A percentile compares a stretch with the other conserved stretches of the same genome.
Evolutionary conservation across 495 filamentous ascomycete genomes (phyloP).

Genomic region (Pyrenopolyporus hunteri): DNA sequence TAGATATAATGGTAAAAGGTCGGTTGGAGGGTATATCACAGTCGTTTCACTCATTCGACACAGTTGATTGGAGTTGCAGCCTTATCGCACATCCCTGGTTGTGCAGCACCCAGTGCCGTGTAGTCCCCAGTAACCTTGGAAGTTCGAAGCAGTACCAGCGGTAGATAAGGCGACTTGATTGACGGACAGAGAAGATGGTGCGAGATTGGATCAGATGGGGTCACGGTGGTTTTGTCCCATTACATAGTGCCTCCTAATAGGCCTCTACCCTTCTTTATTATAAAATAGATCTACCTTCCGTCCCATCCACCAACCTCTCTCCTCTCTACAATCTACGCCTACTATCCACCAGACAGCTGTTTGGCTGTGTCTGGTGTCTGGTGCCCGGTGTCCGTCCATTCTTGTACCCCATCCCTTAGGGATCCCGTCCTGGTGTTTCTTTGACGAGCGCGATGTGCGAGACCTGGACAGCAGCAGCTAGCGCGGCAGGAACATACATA

Average conservation of each 20-base stretch:
- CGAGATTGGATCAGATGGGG: slow-evolving; percentile 38
- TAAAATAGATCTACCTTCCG: slow-evolving; percentile 22
- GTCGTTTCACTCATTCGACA: slow-evolving; percentile 35
- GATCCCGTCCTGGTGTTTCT: too few species aligned
- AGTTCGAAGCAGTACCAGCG: slow-evolving; percentile 29
- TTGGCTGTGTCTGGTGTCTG: too few species aligned
- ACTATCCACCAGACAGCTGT: too few species aligned
- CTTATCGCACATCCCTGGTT: slow-evolving; percentile 50
- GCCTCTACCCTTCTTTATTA: too few species aligned
- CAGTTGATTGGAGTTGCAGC: slow-evolving; percentile 43
- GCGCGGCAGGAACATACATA: too few species aligned
- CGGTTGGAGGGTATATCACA: slow-evolving; percentile 35
- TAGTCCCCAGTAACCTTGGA: slow-evolving; percentile 11
- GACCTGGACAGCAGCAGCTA: too few species aligned
- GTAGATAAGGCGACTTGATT: slow-evolving; percentile 45
- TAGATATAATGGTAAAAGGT: slow-evolving; percentile 21
- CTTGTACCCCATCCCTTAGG: too few species aligned
- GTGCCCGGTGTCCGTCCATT: too few species aligned
- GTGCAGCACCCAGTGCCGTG: slow-evolving; percentile 27
- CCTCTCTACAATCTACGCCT: neutral
- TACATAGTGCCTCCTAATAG: slow-evolving; percentile 1
- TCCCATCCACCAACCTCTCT: slow-evolving; percentile 1
- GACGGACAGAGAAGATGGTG: slow-evolving; percentile 34
- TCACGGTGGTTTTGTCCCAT: slow-evolving; percentile 23
- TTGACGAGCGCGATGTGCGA: too few species aligned